A percentile compares a stretch with the other conserved stretches of the same genome.
These are phyloP conservation scores for Gossypium raimondii DNA, from an alignment of 345 rosid genomes.

Conservation along the genomic window DNA sequence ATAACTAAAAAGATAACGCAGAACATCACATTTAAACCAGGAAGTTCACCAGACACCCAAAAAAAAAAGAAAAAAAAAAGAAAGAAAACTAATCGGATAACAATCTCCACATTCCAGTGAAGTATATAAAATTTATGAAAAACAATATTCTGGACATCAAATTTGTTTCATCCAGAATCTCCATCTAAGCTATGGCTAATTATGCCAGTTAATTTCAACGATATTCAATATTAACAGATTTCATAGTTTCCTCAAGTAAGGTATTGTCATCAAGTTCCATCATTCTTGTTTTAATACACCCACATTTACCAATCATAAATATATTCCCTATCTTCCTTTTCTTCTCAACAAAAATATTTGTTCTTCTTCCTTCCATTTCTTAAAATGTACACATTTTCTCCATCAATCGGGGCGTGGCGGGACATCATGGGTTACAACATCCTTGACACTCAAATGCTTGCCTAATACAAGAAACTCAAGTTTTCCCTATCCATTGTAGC, in stretches of 20 bases:
- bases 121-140: conserved; percentile 9
- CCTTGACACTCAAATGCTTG: not conserved
- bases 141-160: not conserved
- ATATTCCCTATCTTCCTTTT: not conserved
- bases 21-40: not conserved
- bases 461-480: not conserved
- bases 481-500: not conserved
- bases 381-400: not conserved
- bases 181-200: not conserved
- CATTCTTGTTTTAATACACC: not conserved
- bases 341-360: not conserved
- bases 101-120: not conserved
- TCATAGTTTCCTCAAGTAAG: not conserved
- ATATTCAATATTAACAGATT: not conserved
- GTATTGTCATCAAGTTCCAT: not conserved
- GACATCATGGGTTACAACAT: not conserved
- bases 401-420: not conserved
- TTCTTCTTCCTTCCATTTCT: not conserved
- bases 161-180: not conserved
- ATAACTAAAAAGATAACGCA: not conserved
- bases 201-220: not conserved
- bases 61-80: too few species aligned
- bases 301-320: not conserved
- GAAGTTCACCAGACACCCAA: not conserved
- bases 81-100: not conserved